These are phyloP conservation scores for Posidonia australis DNA, from an alignment of 106 monocot species.

Conservation along the genomic window DNA sequence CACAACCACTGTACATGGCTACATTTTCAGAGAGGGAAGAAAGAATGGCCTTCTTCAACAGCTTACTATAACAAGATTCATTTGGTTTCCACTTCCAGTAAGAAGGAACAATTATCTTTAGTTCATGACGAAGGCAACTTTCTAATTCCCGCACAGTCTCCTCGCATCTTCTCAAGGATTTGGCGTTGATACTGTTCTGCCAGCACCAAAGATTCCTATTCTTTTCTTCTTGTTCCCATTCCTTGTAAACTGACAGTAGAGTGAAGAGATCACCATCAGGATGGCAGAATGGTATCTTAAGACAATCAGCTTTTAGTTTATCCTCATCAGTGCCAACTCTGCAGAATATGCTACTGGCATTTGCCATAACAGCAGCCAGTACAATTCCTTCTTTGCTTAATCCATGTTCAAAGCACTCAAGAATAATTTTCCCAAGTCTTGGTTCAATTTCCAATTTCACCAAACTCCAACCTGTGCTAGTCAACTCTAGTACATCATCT, in stretches of 20 bases:
- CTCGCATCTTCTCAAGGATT: slow-evolving; percentile 82
- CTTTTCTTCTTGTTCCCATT: slow-evolving; percentile 56
- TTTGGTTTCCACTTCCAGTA: slow-evolving; percentile 80
- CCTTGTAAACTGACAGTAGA: slow-evolving; percentile 77
- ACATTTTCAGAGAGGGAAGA: slow-evolving; percentile 69
- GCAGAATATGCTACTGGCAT: slow-evolving; percentile 89
- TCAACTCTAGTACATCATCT: slow-evolving; percentile 38
- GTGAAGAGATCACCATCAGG: slow-evolving; percentile 89
- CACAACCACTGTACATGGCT: slow-evolving; percentile 72
- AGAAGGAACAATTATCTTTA: slow-evolving; percentile 61
- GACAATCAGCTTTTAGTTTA: slow-evolving; percentile 75
- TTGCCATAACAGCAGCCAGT: slow-evolving; percentile 90
- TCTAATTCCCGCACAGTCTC: slow-evolving; percentile 76
- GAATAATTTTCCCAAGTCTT: slow-evolving; percentile 87
- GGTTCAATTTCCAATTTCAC: slow-evolving; percentile 86
- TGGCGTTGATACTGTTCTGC: slow-evolving; percentile 94
- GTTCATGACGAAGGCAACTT: slow-evolving; percentile 52
- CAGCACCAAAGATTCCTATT: slow-evolving; percentile 78
- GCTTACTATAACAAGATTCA: slow-evolving; percentile 22
- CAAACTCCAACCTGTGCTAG: slow-evolving; percentile 40
- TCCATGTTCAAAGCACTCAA: slow-evolving; percentile 45
- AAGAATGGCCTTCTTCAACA: slow-evolving; percentile 63
- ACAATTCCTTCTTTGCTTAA: slow-evolving; percentile 74
- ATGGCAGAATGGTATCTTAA: slow-evolving; percentile 86
- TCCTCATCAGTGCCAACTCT: slow-evolving; percentile 68